Conservation (phyloP, 2,329 filamentous ascomycete species). For the Phaeophleospora eucalypticola region DNA sequence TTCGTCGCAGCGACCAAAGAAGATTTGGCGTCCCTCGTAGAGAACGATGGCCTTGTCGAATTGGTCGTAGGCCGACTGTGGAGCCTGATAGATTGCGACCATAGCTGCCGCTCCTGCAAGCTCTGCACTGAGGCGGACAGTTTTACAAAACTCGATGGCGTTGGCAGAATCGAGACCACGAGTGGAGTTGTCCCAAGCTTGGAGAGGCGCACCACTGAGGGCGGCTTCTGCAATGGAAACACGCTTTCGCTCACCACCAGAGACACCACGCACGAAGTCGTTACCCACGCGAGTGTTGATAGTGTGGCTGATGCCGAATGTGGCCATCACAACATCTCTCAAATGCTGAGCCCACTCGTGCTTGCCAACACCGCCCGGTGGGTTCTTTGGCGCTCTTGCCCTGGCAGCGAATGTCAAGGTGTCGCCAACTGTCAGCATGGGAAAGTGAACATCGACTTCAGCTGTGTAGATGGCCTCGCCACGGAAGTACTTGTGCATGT, state of each 20-base stretch:
- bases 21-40: slow-evolving; percentile 66
- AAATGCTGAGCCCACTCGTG: slow-evolving; percentile 58
- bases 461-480: slow-evolving; percentile 85
- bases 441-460: slow-evolving; percentile 79
- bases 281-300: slow-evolving; percentile 70
- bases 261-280: slow-evolving; percentile 70
- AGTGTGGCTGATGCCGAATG: slow-evolving; percentile 71
- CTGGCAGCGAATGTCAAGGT: slow-evolving; percentile 74
- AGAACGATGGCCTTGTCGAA: slow-evolving; percentile 68
- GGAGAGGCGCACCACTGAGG: slow-evolving; percentile 55
- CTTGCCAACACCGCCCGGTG: slow-evolving; percentile 56
- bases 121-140: slow-evolving; percentile 63
- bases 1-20: slow-evolving; percentile 60
- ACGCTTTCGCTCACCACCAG: slow-evolving; percentile 71
- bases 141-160: slow-evolving; percentile 70
- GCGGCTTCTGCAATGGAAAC: slow-evolving; percentile 78
- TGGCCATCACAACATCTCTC: slow-evolving; percentile 69
- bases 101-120: slow-evolving; percentile 62
- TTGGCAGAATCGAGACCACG: slow-evolving; percentile 71
- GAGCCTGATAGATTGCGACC: slow-evolving; percentile 72
- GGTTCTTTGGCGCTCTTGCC: slow-evolving; percentile 60
- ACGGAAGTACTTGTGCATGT: slow-evolving; percentile 74
- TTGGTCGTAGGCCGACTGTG: slow-evolving; percentile 63
- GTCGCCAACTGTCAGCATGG: slow-evolving; percentile 70
- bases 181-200: slow-evolving; percentile 77